Base-by-base conservation (phyloP, 345 rosid genomes). In the Heritiera littoralis region DNA sequence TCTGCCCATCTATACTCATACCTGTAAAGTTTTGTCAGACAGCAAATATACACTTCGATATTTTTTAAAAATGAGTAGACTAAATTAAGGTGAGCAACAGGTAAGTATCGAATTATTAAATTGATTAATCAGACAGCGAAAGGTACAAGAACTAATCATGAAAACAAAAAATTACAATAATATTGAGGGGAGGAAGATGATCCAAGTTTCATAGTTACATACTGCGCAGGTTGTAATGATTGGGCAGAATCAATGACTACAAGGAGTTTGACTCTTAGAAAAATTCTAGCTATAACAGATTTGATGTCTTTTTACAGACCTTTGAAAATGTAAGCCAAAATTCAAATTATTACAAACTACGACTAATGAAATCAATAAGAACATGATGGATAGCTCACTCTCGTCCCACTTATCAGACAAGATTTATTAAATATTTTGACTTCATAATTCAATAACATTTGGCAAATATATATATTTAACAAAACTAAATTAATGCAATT, bases 1-100 rank as follows among this genome's bases (percentile, higher is more conserved):
- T 96, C 99, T 41, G 99, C 99, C 99, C 99, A 96, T 86, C 99
- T 88, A 82, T 96, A 96, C 69, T 96, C 99, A 14, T 96, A 96
- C 87, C 99, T 95, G 90, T 65, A 80, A 83, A 43, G 13, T 65
- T 76, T 48, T 70, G 66, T 69, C 43, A 17, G 70, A 72, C 67
- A 40, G 78, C 58, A 66, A 66, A 64, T 8, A 77, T 38, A 77
- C 9, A 68, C 49, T 70, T 41, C 7, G 38, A 35, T 2, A 6
- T 71, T 18, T 18, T 51, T 13, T 17, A 64, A 15, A 41, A 18
- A 51, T 13, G 49, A 40, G 9, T 66, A 38, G 52, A 49, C 46
- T 52, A 67, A 66, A 66, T 77, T n/a, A 60, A 35, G n/a, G 56
- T 45, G 41, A 17, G 64, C n/a, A 38, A 41, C 45, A 49, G 49